Percentiles rank a stretch among this genome's conserved stretches.
Evolutionary conservation across 495 filamentous ascomycete genomes (phyloP).

Genomic region (Friedmanniomyces endolithicus): DNA sequence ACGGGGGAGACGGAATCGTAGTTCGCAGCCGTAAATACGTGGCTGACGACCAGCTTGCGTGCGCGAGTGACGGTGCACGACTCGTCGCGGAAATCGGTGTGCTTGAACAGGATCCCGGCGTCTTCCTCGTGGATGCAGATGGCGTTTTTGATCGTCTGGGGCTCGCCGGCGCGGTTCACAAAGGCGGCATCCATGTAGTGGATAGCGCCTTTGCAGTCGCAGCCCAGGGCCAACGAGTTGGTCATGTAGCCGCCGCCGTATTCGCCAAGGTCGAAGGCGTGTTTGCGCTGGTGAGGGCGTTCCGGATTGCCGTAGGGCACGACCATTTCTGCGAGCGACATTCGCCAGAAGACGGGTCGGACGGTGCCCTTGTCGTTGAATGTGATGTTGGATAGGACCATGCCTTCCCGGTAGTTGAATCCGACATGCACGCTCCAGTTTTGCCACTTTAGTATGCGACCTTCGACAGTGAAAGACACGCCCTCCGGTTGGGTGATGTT

Average conservation of each 20-base stretch:
- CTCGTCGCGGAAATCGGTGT: conserved; percentile 87
- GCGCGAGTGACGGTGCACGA: conserved; percentile 76
- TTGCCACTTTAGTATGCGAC: conserved; percentile 75
- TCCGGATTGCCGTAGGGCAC: conserved; percentile 93
- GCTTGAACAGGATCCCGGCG: conserved; percentile 86
- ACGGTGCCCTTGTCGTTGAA: conserved; percentile 77
- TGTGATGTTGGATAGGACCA: conserved; percentile 82
- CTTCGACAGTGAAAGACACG: conserved; percentile 76
- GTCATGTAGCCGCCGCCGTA: conserved; percentile 95
- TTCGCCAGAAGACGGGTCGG: conserved; percentile 73
- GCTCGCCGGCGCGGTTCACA: conserved; percentile 64
- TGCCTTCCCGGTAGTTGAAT: conserved; percentile 93
- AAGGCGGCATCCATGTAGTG: conserved; percentile 83
- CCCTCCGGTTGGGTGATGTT: conserved; percentile 92
- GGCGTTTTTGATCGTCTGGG: conserved; percentile 79
- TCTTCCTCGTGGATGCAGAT: conserved; percentile 98
- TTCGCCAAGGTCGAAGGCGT: conserved; percentile 89
- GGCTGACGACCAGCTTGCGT: conserved; percentile 77
- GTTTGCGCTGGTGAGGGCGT: conserved; percentile 83
- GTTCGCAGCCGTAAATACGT: conserved; percentile 93
- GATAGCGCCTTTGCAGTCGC: conserved; percentile 91
- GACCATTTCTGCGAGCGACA: conserved; percentile 95
- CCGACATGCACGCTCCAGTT: conserved; percentile 92
- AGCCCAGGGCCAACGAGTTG: conserved; percentile 76
- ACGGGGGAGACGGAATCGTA: too few relatives aligned